These are phyloP conservation scores for Colletotrichum sp. DNA, from an alignment of 2,329 filamentous ascomycete genomes.

Conservation along the genomic window DNA sequence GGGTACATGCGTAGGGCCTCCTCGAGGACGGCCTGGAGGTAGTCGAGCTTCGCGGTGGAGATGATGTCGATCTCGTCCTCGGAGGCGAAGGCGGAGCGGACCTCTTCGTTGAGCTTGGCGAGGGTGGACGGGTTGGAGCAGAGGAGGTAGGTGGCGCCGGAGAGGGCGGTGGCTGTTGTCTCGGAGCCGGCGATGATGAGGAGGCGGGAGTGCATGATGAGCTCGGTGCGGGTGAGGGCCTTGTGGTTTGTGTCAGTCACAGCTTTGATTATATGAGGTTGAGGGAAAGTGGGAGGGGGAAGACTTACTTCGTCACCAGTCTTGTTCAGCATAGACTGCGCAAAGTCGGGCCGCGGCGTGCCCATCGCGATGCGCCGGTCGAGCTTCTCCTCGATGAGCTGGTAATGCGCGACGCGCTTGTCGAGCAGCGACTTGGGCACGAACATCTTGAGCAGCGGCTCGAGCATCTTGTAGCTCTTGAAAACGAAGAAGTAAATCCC, in stretches of 20 bases:
- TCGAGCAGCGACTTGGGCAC: not conserved
- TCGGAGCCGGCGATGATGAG: constrained; percentile 40
- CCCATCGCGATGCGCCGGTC: constrained; percentile 11
- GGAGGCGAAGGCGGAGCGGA: constrained; percentile 36
- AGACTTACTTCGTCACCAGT: constrained; percentile 7
- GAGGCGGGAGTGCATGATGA: constrained; percentile 23
- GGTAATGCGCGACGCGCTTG: not conserved
- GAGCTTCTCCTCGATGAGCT: constrained; percentile 3
- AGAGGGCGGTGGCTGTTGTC: constrained; percentile 36
- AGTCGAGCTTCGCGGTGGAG: constrained; percentile 35
- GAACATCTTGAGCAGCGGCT: not conserved
- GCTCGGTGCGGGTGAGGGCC: constrained; percentile 15
- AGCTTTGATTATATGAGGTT: too few species aligned
- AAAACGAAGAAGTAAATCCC: not conserved
- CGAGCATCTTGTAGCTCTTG: not conserved
- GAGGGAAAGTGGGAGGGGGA: not conserved
- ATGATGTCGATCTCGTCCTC: constrained; percentile 41
- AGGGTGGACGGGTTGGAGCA: constrained; percentile 32
- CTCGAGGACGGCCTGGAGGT: constrained; percentile 45
- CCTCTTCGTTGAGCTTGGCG: constrained; percentile 38
- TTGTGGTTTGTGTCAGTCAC: not conserved
- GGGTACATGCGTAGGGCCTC: constrained; percentile 50
- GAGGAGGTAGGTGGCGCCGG: constrained; percentile 33
- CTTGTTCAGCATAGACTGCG: constrained; percentile 21
- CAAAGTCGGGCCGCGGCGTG: constrained; percentile 23